Conservation (phyloP, 1,139 yeast species). For the Protomyces arabidopsidicola region DNA sequence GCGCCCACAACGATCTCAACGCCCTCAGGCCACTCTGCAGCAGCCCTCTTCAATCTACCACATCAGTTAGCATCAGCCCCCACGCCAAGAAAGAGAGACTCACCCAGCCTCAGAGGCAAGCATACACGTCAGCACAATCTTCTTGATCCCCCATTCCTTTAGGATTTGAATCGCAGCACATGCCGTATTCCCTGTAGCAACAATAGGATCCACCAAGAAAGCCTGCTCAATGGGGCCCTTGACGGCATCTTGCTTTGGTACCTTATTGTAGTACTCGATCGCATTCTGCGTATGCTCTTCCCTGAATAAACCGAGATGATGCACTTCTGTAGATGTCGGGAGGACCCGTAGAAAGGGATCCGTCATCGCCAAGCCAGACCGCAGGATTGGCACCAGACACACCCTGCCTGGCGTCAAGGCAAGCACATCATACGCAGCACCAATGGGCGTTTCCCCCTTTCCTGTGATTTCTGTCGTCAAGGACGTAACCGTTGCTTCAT, state of each 20-base stretch:
- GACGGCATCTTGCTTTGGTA: conserved; percentile 34
- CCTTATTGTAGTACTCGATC: conserved; percentile 42
- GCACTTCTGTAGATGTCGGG: conserved; percentile 39
- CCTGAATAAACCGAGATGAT: conserved; percentile 40
- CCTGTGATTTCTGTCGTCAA: conserved; percentile 11
- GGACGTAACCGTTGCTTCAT: conserved; percentile 34
- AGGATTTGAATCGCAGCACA: conserved; percentile 38
- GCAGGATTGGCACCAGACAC: conserved; percentile 39
- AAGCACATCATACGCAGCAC: conserved; percentile 32
- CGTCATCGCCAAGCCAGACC: conserved; percentile 41
- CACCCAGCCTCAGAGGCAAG: conserved; percentile 37
- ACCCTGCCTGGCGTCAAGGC: conserved; percentile 34
- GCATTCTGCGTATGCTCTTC: conserved; percentile 39
- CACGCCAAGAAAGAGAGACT: background rate
- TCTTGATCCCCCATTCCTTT: conserved; percentile 40
- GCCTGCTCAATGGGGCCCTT: conserved; percentile 33
- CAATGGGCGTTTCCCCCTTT: conserved; percentile 34
- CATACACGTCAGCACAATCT: conserved; percentile 38
- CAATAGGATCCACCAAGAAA: conserved; percentile 40
- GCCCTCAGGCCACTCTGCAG: conserved; percentile 34
- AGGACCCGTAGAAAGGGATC: conserved; percentile 37
- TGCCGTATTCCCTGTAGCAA: conserved; percentile 43
- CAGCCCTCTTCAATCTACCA: conserved; percentile 31
- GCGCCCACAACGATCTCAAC: conserved; percentile 39
- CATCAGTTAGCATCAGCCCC: background rate